Evolutionary conservation across 805 yeast genomes (phyloP).

Genomic region (Myxozyma monticola): DNA sequence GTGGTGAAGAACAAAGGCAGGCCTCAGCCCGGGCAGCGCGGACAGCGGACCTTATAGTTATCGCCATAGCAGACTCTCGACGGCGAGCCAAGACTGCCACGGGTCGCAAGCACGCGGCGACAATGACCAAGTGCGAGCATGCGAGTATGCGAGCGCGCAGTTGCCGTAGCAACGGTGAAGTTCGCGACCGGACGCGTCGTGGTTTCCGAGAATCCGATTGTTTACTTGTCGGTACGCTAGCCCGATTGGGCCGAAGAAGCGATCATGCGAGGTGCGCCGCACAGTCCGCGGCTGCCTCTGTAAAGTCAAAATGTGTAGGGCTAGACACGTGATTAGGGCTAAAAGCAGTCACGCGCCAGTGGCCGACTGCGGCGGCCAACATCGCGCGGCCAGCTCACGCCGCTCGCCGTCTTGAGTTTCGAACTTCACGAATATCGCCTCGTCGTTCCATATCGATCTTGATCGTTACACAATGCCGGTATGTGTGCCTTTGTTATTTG

Average conservation of each 20-base stretch:
- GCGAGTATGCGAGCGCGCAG: too few species aligned
- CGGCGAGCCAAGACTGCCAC: too few species aligned
- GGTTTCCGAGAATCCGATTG: too few species aligned
- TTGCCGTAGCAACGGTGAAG: too few species aligned
- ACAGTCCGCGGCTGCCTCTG: not conserved
- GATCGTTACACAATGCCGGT: conserved; percentile 13
- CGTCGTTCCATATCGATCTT: not conserved
- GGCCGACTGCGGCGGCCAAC: not conserved
- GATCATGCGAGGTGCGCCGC: not conserved
- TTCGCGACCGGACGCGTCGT: too few species aligned
- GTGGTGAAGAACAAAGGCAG: not conserved
- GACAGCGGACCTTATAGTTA: too few species aligned
- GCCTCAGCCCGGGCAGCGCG: too few species aligned
- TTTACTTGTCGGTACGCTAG: too few species aligned
- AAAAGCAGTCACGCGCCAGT: conserved; percentile 16
- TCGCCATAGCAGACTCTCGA: too few species aligned
- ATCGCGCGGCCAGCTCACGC: not conserved
- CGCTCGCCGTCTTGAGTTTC: not conserved
- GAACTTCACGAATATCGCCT: too few species aligned
- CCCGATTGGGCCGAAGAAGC: not conserved
- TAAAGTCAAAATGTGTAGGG: not conserved
- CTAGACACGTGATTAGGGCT: conserved; percentile 1
- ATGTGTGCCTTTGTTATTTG: not conserved
- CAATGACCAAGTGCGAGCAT: too few species aligned
- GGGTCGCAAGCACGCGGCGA: too few species aligned